phyloP scores from a whole-genome alignment of 2,329 filamentous ascomycete species.

The Fusarium continuum region DNA sequence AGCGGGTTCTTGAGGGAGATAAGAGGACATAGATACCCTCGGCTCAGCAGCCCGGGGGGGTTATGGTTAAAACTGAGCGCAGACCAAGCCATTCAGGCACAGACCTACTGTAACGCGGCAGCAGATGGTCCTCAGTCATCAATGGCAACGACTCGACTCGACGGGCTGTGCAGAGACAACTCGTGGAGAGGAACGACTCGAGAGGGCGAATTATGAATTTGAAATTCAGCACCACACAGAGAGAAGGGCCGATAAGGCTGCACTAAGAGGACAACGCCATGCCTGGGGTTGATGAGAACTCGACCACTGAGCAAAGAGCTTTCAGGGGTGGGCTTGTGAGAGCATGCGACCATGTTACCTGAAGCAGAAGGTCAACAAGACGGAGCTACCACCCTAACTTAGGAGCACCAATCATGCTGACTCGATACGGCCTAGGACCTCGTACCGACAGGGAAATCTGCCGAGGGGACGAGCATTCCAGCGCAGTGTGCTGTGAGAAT shows the following conservation, averaged over 20 bases:
- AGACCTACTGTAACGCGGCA: neutral
- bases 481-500: constrained; percentile 4
- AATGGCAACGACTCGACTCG: neutral
- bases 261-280: constrained; percentile 35
- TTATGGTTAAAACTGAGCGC: constrained; percentile 13
- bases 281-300: constrained; percentile 26
- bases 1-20: constrained; percentile 42
- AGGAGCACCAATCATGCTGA: constrained; percentile 46
- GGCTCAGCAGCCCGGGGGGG: constrained; percentile 14
- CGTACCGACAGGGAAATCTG: constrained; percentile 40
- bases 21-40: constrained; percentile 34
- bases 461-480: constrained; percentile 41
- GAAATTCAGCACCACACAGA: constrained; percentile 27
- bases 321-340: constrained; percentile 44
- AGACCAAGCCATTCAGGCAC: constrained; percentile 17
- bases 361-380: constrained; percentile 50
- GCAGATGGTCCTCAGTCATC: constrained; percentile 1
- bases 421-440: constrained; percentile 40
- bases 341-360: constrained; percentile 48
- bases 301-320: constrained; percentile 42
- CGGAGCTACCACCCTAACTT: constrained; percentile 45
- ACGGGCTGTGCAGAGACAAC: constrained; percentile 24
- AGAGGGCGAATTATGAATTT: constrained; percentile 21
- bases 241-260: constrained; percentile 41
- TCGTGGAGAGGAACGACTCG: constrained; percentile 3